Base-by-base conservation (phyloP, 2,329 filamentous ascomycete genomes). In the Paraconiothyrium sp. region DNA sequence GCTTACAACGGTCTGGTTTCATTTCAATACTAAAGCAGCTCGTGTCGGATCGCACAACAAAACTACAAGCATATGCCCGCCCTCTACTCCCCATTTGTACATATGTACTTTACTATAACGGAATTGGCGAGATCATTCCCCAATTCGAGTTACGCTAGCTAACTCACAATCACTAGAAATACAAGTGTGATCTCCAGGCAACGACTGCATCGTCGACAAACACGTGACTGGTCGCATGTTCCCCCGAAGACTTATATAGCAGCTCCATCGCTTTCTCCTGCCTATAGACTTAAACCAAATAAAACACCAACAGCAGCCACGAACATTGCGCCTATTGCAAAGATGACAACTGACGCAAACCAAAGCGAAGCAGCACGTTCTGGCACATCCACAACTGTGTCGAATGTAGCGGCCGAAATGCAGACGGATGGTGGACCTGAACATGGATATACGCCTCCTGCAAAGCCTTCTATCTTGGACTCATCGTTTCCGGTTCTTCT, bases 401-500 rank as follows among this genome's bases (percentile, higher is more conserved):
- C 24, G 14, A 13, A 39, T 32, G n/a, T 43, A 34, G 13, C 46
- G 22, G 22, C 13, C 30, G 14, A n/a, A 2, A n/a, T 32, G 20
- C n/a, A 37, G 16, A 4, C 34, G 13, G 14, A 37, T 13, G n/a
- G 9, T 9, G 48, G n/a, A n/a, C 16, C 37, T 16, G 20, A 16
- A n/a, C 4, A 27, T 30, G 14, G 13, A 10, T 8, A 20, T 41
- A n/a, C 22, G 22, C 24, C 50, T 16, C 4, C 41, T 7, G 51
- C 30, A 7, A 57, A 55, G 27, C 69, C 71, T 48, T 68, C 69
- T 1, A 54, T 69, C 16, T 58, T 74, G 11, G 58, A 69, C 47
- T 71, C 69, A 0, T 67, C 64, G 0, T 72, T 73, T 50, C 70
- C 72, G 4, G 70, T 74, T 3, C 47, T 67, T 24, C 63, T 74